Conservation (phyloP, 176 grass and related monocot genomes). For the Carex pumila region DNA sequence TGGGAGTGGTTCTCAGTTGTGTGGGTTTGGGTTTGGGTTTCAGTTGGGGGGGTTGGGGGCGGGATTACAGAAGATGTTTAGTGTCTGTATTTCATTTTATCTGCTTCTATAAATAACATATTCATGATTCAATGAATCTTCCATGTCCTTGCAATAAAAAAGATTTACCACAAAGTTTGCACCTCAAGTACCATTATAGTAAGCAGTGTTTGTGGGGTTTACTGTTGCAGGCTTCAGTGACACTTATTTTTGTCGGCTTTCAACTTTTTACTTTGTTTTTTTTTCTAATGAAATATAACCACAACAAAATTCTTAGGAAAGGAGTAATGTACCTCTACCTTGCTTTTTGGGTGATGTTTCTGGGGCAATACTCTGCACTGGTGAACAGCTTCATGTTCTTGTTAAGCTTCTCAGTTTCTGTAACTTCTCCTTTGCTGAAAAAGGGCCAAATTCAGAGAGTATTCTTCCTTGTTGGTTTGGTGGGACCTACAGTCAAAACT, state of each 20-base stretch:
- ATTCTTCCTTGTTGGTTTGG: constrained; percentile 72
- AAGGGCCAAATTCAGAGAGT: constrained; percentile 50
- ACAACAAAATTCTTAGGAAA: constrained; percentile 36
- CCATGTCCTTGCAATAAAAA: not conserved
- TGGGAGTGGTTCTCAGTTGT: not conserved
- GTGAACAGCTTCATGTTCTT: constrained; percentile 92
- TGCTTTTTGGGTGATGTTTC: constrained; percentile 82
- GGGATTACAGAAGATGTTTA: not conserved
- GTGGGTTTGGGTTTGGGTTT: not conserved
- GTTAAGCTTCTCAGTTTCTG: constrained; percentile 82
- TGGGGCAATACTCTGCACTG: constrained; percentile 59
- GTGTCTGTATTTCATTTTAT: not conserved
- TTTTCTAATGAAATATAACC: constrained; percentile 14
- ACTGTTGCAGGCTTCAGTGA: not conserved
- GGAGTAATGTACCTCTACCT: constrained; percentile 59
- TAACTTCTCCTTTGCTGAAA: constrained; percentile 39
- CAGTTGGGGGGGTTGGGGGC: no score
- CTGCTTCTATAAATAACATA: not conserved
- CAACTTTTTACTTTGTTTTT: not conserved
- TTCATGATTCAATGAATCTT: not conserved
- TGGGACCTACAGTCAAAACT: constrained; percentile 25
- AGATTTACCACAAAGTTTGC: not conserved
- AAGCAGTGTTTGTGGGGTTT: not conserved
- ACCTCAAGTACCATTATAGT: not conserved
- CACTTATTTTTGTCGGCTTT: not conserved